A percentile compares a stretch with the other conserved stretches of the same genome.
Evolutionary conservation across 192 early-diverging fungal species (phyloP).

Genomic region (Rhizoclosmatium sp.): DNA sequence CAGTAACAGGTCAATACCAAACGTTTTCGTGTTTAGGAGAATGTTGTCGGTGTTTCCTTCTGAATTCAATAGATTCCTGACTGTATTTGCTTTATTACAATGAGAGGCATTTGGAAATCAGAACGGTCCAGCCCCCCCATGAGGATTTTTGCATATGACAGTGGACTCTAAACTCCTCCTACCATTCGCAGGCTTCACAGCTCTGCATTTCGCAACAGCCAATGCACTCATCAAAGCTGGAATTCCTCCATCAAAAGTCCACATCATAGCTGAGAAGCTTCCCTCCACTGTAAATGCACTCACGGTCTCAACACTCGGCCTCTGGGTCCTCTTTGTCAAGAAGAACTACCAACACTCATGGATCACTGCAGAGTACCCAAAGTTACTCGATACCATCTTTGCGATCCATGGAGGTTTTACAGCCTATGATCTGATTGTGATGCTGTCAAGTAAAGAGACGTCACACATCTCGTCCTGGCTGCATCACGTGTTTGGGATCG

Average conservation of each 20-base stretch:
- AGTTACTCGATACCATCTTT: slow-evolving; percentile 28
- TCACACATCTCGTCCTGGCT: slow-evolving; percentile 41
- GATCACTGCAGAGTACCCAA: slow-evolving; percentile 32
- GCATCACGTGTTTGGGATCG: slow-evolving; percentile 46
- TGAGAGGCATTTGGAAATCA: too few species aligned
- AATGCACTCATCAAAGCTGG: neutral
- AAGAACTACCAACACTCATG: slow-evolving; percentile 13
- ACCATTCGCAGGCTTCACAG: neutral
- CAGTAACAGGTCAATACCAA: too few species aligned
- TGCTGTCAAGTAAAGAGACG: slow-evolving; percentile 21
- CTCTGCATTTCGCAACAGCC: neutral
- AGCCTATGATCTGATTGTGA: slow-evolving; percentile 37
- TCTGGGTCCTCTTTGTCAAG: neutral
- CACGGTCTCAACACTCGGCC: neutral
- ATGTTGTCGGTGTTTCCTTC: too few species aligned
- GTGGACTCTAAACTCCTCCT: neutral
- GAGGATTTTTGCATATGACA: too few species aligned
- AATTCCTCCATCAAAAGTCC: neutral
- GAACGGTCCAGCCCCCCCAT: too few species aligned
- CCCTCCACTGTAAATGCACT: slow-evolving; percentile 45
- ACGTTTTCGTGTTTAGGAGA: too few species aligned
- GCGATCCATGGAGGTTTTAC: slow-evolving; percentile 43
- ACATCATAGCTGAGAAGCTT: slow-evolving; percentile 43
- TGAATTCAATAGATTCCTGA: too few species aligned
- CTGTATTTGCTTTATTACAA: too few species aligned